phyloP scores from a whole-genome alignment of 2,329 filamentous ascomycete species.

The Arthrobotrys conoides region DNA sequence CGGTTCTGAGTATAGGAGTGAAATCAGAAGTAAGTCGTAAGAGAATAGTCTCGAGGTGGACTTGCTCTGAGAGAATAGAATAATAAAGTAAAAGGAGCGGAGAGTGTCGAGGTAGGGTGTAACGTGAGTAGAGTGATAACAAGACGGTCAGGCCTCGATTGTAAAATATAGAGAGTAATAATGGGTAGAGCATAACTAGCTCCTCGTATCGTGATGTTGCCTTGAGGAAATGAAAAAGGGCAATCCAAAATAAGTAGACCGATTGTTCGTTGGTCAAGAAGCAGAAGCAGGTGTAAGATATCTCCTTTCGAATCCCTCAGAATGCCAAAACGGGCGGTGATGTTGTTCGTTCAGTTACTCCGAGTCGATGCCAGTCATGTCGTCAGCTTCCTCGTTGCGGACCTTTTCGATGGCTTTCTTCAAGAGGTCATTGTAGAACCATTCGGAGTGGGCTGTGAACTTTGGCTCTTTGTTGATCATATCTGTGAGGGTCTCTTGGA shows the following conservation, averaged over 20 bases:
- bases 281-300: neutral
- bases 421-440: slow-evolving; percentile 30
- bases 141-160: too few species aligned
- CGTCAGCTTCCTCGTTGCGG: slow-evolving; percentile 5
- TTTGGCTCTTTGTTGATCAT: slow-evolving; percentile 46
- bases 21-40: neutral
- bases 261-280: neutral
- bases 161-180: too few species aligned
- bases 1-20: neutral
- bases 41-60: neutral
- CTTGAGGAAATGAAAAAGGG: too few species aligned
- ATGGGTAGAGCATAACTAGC: too few species aligned
- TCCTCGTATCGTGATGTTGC: too few species aligned
- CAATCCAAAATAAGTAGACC: too few species aligned
- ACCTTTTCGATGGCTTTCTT: slow-evolving; percentile 19
- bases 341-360: neutral
- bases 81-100: neutral
- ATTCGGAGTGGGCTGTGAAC: slow-evolving; percentile 27
- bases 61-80: neutral
- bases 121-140: neutral
- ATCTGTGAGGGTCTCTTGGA: slow-evolving; percentile 25
- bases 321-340: neutral
- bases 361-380: neutral
- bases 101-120: neutral
- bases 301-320: neutral